These are phyloP conservation scores for Angomonas ambiguus DNA, from an alignment of 208 protist genomes.

Conservation along the genomic window DNA sequence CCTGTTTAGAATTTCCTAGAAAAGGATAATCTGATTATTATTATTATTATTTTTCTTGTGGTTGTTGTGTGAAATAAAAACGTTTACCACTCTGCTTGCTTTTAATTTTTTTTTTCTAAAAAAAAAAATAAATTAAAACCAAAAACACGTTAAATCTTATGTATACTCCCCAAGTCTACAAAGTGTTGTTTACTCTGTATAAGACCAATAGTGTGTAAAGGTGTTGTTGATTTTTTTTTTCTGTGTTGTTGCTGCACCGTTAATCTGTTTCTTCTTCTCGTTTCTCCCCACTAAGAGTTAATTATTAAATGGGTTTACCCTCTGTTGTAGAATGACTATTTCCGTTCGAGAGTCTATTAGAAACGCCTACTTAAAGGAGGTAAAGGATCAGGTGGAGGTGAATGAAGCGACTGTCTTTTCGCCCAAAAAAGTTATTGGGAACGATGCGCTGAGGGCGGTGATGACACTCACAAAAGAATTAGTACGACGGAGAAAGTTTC, in stretches of 20 bases:
- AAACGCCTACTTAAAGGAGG: background rate
- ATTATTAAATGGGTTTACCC: too few species aligned
- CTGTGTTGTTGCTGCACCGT: too few species aligned
- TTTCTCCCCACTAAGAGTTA: too few species aligned
- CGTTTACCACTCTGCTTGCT: too few species aligned
- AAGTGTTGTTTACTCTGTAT: too few species aligned
- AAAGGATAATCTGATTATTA: background rate
- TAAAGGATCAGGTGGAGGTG: background rate
- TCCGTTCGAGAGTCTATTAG: background rate
- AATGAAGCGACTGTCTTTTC: background rate
- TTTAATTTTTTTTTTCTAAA: background rate
- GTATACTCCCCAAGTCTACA: too few species aligned
- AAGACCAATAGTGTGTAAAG: too few species aligned
- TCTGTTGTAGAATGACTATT: too few species aligned
- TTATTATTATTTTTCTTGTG: background rate
- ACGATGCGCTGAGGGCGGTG: background rate
- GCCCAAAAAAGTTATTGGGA: background rate
- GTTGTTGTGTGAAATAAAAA: too few species aligned
- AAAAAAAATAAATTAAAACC: conserved; percentile 2
- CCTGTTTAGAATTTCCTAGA: background rate
- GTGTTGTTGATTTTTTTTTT: too few species aligned
- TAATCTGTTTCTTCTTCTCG: too few species aligned
- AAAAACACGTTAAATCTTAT: too few species aligned
- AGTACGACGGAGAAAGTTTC: background rate
- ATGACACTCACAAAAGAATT: background rate